Base-by-base conservation (phyloP, 306 rosid species). In the Fragaria nilgerrensis region DNA sequence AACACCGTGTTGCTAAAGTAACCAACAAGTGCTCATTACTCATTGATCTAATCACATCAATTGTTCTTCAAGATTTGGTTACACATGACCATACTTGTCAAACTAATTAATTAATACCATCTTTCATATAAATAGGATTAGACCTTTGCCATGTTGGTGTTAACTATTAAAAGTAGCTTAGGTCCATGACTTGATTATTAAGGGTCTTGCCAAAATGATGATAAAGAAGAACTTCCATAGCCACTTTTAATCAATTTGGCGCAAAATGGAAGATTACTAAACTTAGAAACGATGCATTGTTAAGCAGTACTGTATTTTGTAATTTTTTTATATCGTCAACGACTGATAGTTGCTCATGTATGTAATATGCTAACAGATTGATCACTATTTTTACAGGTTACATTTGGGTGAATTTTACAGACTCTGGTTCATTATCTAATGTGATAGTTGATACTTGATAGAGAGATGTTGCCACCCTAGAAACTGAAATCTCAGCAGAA, bases 391-490 rank as follows among this genome's bases (percentile, higher is more conserved):
- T 34, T 17, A 2, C 4, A 7, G 9, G 58, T n/a, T 17, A 17
- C 47, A 9, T 50, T 23, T 50, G 43, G 39, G 50, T 13, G 50
- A 45, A 45, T 45, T 45, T 4, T 4, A 36, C 39, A 36, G 39
- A 12, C 39, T 27, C 9, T 29, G 41, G 43, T 48, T 47, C n/a
- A 25, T 70, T 27, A 71, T 50, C 20, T 15, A 2, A 20, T 2
- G 0, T 49, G 44, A 9, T 3, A 48, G 12, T 11, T 32, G 3
- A 29, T 29, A n/a, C n/a, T n/a, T n/a, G n/a, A n/a, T 56, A 70
- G 23, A n/a, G 76, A 73, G 52, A 73, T 73, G 37, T 10, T 73
- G 16, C n/a, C 37, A 37, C 44, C 50, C 76, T 22, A 7, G 23
- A 55, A 37, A 8, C 9, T 73, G 76, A 73, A 55, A 19, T 55